Evolutionary conservation across 2,329 filamentous ascomycete species (phyloP), one percentile per base, ranked within the genome.

Genomic region (Chaetomiaceae sp.): DNA sequence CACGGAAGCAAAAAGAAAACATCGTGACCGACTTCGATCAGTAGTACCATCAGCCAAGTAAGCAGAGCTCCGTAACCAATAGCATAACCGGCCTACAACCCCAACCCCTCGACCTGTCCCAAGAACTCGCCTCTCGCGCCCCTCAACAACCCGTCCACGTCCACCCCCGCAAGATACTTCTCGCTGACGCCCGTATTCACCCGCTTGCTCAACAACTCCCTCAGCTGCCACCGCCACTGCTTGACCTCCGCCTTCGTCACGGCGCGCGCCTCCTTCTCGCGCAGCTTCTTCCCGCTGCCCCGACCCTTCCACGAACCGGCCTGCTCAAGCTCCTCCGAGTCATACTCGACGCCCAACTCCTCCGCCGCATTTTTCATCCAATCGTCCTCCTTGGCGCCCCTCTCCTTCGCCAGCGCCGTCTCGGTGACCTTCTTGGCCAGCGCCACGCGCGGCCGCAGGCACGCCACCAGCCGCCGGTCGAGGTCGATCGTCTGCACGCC

Each of bases 301-400:
- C 88, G 75, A 0, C 86, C 84, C 39, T 78, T 77, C 59, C 76
- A 75, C 44, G 72, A 74, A 6, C 81, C 79, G 7, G 73, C 74
- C 32, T 75, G 67, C 54, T 85, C 86, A 51, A 95, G 84, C 37
- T 94, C 88, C 29, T 95, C 89, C 50, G 81, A 86, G 61, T 97
- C 89, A 62, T 95, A 95, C 42, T 96, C 91, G 0, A 97, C 87
- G 1, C 93, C 93, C 0, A 98, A 74, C 54, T 97, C 91, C 48
- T 96, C 89, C 0, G 93, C 93, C 0, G 89, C 90, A 38, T 79
- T 79, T 35, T 81, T 80, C 57, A 97, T 72, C 81, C 90, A 93
- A 46, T 88, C 81, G 55, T 95, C 87, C 57, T 95, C 87, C 58
- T 85, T 84, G 45, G 79, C 80, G 9, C 84, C 81, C 67, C 91